Evolutionary conservation across 306 rosid genomes (phyloP), one percentile per base, ranked within the genome.

Genomic region (Lagenaria siceraria): DNA sequence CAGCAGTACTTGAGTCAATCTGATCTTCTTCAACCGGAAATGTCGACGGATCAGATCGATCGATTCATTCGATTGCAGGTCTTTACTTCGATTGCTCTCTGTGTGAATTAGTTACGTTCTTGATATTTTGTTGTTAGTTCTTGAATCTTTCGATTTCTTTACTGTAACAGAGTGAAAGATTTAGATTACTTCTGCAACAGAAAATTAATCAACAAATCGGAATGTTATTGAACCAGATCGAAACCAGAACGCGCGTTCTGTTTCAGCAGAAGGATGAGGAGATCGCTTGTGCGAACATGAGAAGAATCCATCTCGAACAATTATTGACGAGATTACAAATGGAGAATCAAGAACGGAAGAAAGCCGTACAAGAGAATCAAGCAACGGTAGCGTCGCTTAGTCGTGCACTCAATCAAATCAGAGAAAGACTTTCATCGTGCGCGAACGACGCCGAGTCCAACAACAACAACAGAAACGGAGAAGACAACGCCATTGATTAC

Each of bases 51-150:
- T 1, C 88, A 93, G 58, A 83, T 78, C n/a, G 92, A 87, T 79
- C 83, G 77, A 0, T 81, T 77, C 77, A 72, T 93, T 81, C 86
- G 73, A 49, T 33, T 79, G n/a, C 90, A 93, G 93, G 98, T 93
- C 7, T 51, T 5, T 6, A 51, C 54, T 49, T 49, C 54, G 54
- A 49, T 49, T 51, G 15, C 6, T 12, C 6, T 48, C 5, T 7
- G 43, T 7, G 43, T 46, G 4, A 46, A 46, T 46, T 46, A 0
- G 8, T 51, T 51, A 51, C 14, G 55, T 15, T 51, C 1, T 51
- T 6, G 55, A 1, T 51, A 1, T 51, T 43, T 43, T 43, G 3
- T 43, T 17, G 54, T 49, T 49, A n/a, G 49, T 46, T 51, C 51
- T 76, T 64, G 2, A 17, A n/a, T 48, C 40, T 13, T 64, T 66